Conservation (phyloP, 108 stramenopile species). For the Thalassiosira profunda region DNA sequence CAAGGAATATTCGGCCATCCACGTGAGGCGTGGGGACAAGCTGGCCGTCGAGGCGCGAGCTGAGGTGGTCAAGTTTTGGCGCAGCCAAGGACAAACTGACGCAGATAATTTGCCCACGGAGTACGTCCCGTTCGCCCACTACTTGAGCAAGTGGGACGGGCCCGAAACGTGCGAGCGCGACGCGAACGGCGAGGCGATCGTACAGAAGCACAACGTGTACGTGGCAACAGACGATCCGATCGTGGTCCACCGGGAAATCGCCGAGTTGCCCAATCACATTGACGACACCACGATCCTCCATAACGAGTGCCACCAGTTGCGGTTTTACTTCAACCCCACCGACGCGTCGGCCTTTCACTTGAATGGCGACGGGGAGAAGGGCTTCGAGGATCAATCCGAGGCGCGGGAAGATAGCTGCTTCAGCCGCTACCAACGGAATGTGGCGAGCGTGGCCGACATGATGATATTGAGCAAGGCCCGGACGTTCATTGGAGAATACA, state of each 20-base stretch:
- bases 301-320: constrained; percentile 35
- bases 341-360: constrained; percentile 17
- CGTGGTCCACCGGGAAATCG: constrained; percentile 33
- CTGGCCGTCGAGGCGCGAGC: constrained; percentile 17
- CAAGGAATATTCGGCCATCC: constrained; percentile 26
- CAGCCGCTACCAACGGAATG: constrained; percentile 39
- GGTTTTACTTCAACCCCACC: constrained; percentile 46
- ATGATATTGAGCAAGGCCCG: constrained; percentile 17
- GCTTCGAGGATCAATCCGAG: not conserved
- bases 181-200: not conserved
- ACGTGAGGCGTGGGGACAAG: constrained; percentile 56
- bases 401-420: constrained; percentile 29
- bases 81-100: constrained; percentile 17
- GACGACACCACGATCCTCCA: not conserved
- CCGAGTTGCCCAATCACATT: constrained; percentile 7
- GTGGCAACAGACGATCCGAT: constrained; percentile 49
- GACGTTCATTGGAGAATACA: constrained; percentile 52
- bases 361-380: not conserved
- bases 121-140: constrained; percentile 24
- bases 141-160: constrained; percentile 13
- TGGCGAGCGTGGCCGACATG: constrained; percentile 46
- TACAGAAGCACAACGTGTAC: constrained; percentile 16
- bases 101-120: constrained; percentile 22
- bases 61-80: constrained; percentile 40
- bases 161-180: constrained; percentile 6